These are phyloP conservation scores for Paxillus rubicundulus DNA, from an alignment of 768 basidiomycete species.

Conservation along the genomic window DNA sequence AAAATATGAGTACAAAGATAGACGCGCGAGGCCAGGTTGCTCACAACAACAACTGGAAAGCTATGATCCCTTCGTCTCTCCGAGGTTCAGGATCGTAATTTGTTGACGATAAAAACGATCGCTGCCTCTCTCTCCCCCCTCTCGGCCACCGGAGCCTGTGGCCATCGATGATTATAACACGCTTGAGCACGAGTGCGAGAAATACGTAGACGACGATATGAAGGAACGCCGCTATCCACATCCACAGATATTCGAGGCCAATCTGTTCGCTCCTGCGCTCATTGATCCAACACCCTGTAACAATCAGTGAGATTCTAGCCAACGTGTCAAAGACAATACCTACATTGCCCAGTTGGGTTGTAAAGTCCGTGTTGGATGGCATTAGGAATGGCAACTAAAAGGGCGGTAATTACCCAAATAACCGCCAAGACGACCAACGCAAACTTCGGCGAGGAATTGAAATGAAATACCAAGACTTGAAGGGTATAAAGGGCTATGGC, in stretches of 20 bases:
- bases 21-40: conserved; percentile 13
- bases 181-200: conserved; percentile 42
- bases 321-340: conserved; percentile 7
- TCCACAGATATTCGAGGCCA: conserved; percentile 50
- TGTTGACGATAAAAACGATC: neutral
- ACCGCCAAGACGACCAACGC: conserved; percentile 31
- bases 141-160: conserved; percentile 18
- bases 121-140: conserved; percentile 8
- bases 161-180: conserved; percentile 36
- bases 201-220: conserved; percentile 45
- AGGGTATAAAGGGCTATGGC: conserved; percentile 43
- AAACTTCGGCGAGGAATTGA: conserved; percentile 28
- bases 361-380: conserved; percentile 37
- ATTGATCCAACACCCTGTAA: conserved; percentile 54
- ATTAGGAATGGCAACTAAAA: conserved; percentile 40
- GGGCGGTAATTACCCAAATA: conserved; percentile 41
- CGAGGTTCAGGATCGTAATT: neutral
- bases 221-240: conserved; percentile 45
- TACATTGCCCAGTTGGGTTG: conserved; percentile 42
- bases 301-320: neutral
- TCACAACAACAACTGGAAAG: conserved; percentile 49
- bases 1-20: conserved; percentile 1
- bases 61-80: conserved; percentile 27
- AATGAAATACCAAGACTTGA: conserved; percentile 35
- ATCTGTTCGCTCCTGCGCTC: conserved; percentile 38